phyloP scores from a whole-genome alignment of 1,284 basidiomycete species.

The Rhodofomes roseus region DNA sequence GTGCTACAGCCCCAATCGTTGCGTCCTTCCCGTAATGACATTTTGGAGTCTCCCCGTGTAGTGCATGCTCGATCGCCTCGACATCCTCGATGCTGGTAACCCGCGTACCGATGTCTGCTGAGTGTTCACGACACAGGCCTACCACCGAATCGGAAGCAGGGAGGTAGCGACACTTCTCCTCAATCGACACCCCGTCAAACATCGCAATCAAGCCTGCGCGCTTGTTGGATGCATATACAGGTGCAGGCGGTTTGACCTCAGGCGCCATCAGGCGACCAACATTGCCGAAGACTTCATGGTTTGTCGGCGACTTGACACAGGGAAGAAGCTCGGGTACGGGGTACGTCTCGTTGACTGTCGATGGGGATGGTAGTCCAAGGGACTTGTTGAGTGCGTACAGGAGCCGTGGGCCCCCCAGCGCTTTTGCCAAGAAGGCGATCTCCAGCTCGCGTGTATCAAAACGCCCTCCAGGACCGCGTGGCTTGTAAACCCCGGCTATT shows the following conservation, averaged over 20 bases:
- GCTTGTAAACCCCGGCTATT: not conserved
- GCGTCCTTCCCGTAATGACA: not conserved
- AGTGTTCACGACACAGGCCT: not conserved
- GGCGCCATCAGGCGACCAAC: not conserved
- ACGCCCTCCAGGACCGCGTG: not conserved
- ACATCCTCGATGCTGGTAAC: not conserved
- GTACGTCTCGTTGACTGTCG: not conserved
- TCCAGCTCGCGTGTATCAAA: not conserved
- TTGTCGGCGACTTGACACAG: not conserved
- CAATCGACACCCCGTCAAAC: not conserved
- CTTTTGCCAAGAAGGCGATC: constrained; percentile 1
- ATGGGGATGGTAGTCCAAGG: not conserved
- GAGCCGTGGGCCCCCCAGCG: not conserved
- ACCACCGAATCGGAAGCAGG: not conserved
- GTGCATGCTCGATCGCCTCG: not conserved
- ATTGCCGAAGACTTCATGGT: not conserved
- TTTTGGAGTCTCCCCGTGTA: not conserved
- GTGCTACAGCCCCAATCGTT: not conserved
- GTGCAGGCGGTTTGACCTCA: not conserved
- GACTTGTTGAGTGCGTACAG: not conserved
- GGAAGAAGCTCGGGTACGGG: not conserved
- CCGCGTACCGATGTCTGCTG: not conserved
- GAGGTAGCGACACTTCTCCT: not conserved
- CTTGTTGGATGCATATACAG: not conserved
- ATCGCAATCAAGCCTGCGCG: not conserved